Evolutionary conservation across 306 rosid genomes (phyloP).

Genomic region (Dryas drummondii): DNA sequence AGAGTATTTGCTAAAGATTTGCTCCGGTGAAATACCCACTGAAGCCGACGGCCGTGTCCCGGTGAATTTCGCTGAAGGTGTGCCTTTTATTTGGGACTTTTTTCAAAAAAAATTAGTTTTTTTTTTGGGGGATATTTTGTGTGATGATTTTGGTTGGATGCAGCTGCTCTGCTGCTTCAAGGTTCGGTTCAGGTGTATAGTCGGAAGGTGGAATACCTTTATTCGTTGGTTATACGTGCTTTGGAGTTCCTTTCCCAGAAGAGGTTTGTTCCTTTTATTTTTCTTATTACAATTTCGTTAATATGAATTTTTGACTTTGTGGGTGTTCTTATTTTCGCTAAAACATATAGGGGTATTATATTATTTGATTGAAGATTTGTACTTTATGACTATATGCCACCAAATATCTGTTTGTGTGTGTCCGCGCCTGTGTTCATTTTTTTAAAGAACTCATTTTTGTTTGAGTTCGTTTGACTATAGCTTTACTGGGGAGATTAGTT

Average conservation of each 20-base stretch:
- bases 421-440: background rate
- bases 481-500: background rate
- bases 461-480: background rate
- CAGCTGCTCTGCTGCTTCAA: constrained; percentile 95
- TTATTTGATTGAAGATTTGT: constrained; percentile 15
- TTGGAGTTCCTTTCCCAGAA: constrained; percentile 90
- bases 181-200: constrained; percentile 96
- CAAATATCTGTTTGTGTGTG: background rate
- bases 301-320: background rate
- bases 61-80: constrained; percentile 91
- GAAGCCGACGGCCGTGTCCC: constrained; percentile 53
- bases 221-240: constrained; percentile 82
- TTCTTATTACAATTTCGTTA: background rate
- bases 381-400: constrained; percentile 6
- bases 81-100: background rate
- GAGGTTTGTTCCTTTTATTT: constrained; percentile 49
- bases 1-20: constrained; percentile 74
- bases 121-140: constrained; percentile 18
- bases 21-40: constrained; percentile 69
- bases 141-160: constrained; percentile 27
- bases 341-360: background rate
- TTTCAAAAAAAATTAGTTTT: background rate
- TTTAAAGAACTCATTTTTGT: background rate
- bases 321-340: background rate
- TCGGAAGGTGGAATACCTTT: constrained; percentile 86